Base-by-base conservation (phyloP, 306 rosid genomes). In the Fagus crenata region DNA sequence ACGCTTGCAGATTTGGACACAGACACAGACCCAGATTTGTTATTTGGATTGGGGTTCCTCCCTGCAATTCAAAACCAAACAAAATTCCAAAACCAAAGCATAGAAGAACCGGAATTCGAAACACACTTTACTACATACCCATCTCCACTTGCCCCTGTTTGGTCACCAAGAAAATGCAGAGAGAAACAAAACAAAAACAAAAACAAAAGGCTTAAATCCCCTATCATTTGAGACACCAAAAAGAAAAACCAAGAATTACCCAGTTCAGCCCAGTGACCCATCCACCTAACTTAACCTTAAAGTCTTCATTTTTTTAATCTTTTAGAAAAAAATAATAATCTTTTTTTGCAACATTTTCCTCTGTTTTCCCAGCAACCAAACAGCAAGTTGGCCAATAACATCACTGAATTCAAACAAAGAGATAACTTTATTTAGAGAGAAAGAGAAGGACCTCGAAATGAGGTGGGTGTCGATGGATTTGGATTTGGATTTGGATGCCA, bases 51-150 rank as follows among this genome's bases (percentile, higher is more conserved):
- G 15, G 75, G 76, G 49, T 75, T 84, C 76, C 85, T 90, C 74
- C 97, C 99, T 90, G 89, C 76, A 87, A 80, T 42, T 74, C 72
- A 37, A 72, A 67, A 67, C 46, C 74, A 75, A 64, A 75, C 43
- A 18, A 63, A 82, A 73, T 60, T 78, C 42, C 73, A 84, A 78
- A 74, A 59, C 35, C 43, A 33, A 77, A 77, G 9, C 74, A 78
- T 13, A 9, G 40, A 76, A 75, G 56, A 35, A 75, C 7, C 28
- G 40, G 81, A 49, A 59, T 49, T 28, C 12, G 35, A 61, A 73
- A 54, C 13, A 42, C 0, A 64, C 8, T 1, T 31, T 67, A 53
- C 35, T 49, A 32, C 7, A 51, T 22, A 41, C 54, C 3, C 61
- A 70, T 1, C 0, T 43, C 69, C 11, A 4, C 1, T 53, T 28